A percentile compares a stretch with the other conserved stretches of the same genome.
phyloP scores from a whole-genome alignment of 2,329 filamentous ascomycete species.

The Metarhizium humberi region DNA sequence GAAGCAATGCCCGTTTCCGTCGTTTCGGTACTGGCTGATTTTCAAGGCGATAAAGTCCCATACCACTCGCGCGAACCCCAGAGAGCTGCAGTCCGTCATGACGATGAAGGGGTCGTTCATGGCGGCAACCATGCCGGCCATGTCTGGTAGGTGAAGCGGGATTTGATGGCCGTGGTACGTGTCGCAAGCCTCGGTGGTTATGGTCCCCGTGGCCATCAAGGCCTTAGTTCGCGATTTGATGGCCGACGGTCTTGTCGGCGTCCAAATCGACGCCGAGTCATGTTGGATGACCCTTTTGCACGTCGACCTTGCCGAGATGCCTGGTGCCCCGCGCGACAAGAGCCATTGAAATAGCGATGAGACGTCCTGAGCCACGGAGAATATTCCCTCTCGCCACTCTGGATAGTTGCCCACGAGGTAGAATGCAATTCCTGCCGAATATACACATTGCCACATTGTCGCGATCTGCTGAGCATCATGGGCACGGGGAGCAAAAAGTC shows the following conservation, averaged over 20 bases:
- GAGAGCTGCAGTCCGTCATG: not conserved
- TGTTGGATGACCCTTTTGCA: too few species aligned
- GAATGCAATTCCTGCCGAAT: conserved; percentile 1
- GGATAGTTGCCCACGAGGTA: conserved; percentile 5
- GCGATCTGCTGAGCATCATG: too few species aligned
- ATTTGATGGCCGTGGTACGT: conserved; percentile 4
- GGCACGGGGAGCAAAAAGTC: too few species aligned
- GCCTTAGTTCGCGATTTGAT: conserved; percentile 3
- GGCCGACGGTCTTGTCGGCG: not conserved
- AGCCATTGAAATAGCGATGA: not conserved
- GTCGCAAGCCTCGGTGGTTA: conserved; percentile 1
- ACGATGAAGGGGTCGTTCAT: not conserved
- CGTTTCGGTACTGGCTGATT: conserved; percentile 1
- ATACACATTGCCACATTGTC: conserved; percentile 3
- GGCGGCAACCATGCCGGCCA: not conserved
- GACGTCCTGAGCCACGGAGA: conserved; percentile 1
- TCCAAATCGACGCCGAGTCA: too few species aligned
- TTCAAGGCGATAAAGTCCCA: conserved; percentile 6
- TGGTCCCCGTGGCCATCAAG: conserved; percentile 1
- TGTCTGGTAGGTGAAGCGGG: not conserved
- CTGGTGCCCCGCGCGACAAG: too few species aligned
- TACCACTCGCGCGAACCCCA: conserved; percentile 2
- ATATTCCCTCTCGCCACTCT: conserved; percentile 4
- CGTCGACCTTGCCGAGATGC: too few species aligned
- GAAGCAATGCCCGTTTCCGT: conserved; percentile 1